Evolutionary conservation across 2,329 filamentous ascomycete genomes (phyloP).

Genomic region (Stemphylium lycopersici): DNA sequence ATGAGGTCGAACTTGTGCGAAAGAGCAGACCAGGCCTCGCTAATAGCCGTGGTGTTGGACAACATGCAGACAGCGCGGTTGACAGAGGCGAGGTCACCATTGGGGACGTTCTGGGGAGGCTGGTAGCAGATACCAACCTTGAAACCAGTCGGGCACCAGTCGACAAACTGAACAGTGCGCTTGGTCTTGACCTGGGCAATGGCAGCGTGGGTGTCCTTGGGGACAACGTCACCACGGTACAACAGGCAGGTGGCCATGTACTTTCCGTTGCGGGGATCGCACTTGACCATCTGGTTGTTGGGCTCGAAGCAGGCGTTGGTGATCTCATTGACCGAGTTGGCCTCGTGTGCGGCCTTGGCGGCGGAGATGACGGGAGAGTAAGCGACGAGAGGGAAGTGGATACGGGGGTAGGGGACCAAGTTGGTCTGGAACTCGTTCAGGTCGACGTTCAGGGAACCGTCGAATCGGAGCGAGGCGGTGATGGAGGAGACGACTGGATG

Average conservation of each 20-base stretch:
- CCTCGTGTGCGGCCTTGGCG: conserved; percentile 94
- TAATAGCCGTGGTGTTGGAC: conserved; percentile 97
- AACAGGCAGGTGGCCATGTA: conserved; percentile 99
- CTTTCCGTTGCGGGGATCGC: conserved; percentile 97
- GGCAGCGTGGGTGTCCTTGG: conserved; percentile 90
- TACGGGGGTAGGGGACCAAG: conserved; percentile 96
- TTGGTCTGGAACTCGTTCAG: conserved; percentile 99
- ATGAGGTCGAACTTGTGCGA: conserved; percentile 99
- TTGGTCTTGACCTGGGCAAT: conserved; percentile 98
- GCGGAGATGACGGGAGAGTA: conserved; percentile 95
- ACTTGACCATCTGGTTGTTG: conserved; percentile 99
- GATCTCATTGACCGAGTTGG: conserved; percentile 98
- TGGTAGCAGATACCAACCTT: conserved; percentile 99
- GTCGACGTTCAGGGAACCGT: conserved; percentile 98
- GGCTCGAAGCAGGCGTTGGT: conserved; percentile 99
- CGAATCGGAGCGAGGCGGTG: conserved; percentile 96
- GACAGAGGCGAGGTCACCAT: conserved; percentile 96
- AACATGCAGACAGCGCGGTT: conserved; percentile 99
- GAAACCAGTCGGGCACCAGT: conserved; percentile 99
- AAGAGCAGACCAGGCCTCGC: conserved; percentile 95
- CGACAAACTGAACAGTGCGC: conserved; percentile 98
- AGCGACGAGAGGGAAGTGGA: conserved; percentile 98
- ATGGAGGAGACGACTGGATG: conserved; percentile 90
- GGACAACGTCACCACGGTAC: conserved; percentile 97
- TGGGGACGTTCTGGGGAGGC: conserved; percentile 92